phyloP scores from a whole-genome alignment of 768 basidiomycete species.

The Russula brevipes region DNA sequence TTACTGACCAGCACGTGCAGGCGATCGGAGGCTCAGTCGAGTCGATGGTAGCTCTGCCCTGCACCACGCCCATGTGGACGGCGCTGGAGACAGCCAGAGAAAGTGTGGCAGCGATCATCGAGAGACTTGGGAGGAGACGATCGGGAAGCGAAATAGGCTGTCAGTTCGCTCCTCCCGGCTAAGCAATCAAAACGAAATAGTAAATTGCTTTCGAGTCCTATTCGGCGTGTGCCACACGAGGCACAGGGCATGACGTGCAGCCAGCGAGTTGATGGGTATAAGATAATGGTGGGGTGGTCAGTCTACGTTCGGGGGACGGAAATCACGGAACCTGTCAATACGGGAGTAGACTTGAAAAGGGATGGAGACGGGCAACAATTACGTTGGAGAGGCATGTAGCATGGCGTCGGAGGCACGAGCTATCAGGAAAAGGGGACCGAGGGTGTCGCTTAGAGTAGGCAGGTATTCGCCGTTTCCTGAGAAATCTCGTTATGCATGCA shows the following conservation, averaged over 20 bases:
- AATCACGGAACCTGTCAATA: conserved; percentile 17
- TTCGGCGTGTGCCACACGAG: conserved; percentile 25
- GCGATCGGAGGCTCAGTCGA: conserved; percentile 14
- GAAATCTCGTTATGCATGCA: conserved; percentile 19
- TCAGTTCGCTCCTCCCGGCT: neutral
- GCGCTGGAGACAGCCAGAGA: conserved; percentile 1
- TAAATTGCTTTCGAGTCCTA: conserved; percentile 7
- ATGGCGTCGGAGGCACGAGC: conserved; percentile 8
- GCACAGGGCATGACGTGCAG: conserved; percentile 14
- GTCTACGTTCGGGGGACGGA: conserved; percentile 3
- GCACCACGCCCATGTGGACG: conserved; percentile 9
- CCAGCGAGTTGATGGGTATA: conserved; percentile 11
- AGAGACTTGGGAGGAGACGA: neutral
- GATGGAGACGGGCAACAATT: conserved; percentile 15
- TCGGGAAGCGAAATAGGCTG: conserved; percentile 17
- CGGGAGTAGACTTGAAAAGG: neutral
- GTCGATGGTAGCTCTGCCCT: conserved; percentile 7
- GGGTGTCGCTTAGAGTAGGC: conserved; percentile 15
- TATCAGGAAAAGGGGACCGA: conserved; percentile 7
- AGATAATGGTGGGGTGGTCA: conserved; percentile 15
- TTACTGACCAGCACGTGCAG: conserved; percentile 4
- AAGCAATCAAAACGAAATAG: conserved; percentile 11
- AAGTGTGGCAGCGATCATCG: conserved; percentile 5
- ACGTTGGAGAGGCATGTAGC: conserved; percentile 12
- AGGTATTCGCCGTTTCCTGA: conserved; percentile 14